These are phyloP conservation scores for Argentina anserina DNA, from an alignment of 306 rosid species.

Conservation along the genomic window DNA sequence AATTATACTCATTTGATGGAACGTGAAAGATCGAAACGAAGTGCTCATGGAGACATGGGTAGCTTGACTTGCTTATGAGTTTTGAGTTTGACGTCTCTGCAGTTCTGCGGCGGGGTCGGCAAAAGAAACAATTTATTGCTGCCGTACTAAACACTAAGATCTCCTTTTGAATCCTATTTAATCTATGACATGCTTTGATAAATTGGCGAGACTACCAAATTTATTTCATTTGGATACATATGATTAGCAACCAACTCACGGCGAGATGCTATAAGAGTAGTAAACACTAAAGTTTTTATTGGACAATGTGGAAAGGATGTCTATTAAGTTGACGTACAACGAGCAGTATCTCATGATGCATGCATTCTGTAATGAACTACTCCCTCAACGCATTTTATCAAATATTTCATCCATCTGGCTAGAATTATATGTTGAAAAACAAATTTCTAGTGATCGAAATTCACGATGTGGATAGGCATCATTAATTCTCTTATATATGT, in stretches of 20 bases:
- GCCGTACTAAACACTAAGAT: background rate
- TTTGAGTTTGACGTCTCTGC: conserved; percentile 28
- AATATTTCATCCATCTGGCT: too few species aligned
- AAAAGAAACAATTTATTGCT: background rate
- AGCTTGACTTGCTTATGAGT: background rate
- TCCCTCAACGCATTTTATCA: too few species aligned
- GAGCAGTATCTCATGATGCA: background rate
- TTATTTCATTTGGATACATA: background rate
- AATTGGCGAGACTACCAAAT: background rate
- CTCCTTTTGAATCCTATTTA: background rate
- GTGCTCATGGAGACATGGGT: conserved; percentile 13
- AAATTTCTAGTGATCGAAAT: too few species aligned
- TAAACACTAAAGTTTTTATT: too few species aligned
- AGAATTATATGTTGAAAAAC: too few species aligned
- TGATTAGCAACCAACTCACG: conserved; percentile 4
- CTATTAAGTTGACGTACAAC: background rate
- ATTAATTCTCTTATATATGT: too few species aligned
- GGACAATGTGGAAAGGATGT: too few species aligned
- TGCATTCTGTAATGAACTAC: too few species aligned
- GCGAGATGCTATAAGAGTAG: too few species aligned
- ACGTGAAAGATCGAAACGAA: conserved; percentile 27
- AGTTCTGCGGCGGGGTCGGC: conserved; percentile 24
- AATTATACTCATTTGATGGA: conserved; percentile 28
- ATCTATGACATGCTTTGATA: background rate
- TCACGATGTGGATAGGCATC: too few species aligned